Conservation (phyloP, 2,329 filamentous ascomycete species). For the Ophiocordyceps sinensis region DNA sequence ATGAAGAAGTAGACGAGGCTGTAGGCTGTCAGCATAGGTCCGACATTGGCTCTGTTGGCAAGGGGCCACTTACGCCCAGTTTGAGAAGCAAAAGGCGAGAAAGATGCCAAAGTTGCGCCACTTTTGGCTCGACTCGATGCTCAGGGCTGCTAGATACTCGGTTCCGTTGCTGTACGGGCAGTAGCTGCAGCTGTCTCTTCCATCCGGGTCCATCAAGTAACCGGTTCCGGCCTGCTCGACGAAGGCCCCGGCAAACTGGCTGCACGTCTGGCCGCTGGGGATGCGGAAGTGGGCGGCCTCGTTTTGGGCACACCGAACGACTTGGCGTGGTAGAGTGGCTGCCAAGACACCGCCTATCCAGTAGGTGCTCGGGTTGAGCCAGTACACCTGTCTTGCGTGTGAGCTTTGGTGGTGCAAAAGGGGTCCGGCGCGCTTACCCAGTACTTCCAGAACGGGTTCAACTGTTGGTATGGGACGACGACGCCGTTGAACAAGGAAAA, state of each 20-base stretch:
- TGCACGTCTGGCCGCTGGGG: constrained; percentile 44
- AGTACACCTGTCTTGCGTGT: neutral
- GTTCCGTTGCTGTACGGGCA: constrained; percentile 49
- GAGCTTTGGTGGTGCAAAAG: constrained; percentile 37
- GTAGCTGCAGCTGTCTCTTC: constrained; percentile 38
- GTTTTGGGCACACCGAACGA: constrained; percentile 35
- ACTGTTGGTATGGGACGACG: constrained; percentile 42
- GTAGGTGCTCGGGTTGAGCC: neutral
- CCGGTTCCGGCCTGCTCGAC: constrained; percentile 43
- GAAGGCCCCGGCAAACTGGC: constrained; percentile 41
- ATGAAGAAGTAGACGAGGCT: neutral
- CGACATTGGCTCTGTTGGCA: neutral
- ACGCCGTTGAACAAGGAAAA: constrained; percentile 58
- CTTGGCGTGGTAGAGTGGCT: constrained; percentile 36
- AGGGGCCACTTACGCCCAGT: constrained; percentile 23
- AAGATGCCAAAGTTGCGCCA: constrained; percentile 56
- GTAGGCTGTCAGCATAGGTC: neutral
- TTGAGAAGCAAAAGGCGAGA: constrained; percentile 49
- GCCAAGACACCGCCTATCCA: constrained; percentile 43
- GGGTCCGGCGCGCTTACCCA: constrained; percentile 49
- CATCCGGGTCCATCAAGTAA: constrained; percentile 37
- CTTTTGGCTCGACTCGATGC: constrained; percentile 43
- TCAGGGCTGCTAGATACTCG: constrained; percentile 43
- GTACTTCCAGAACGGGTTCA: constrained; percentile 48
- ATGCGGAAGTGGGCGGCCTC: constrained; percentile 48